Evolutionary conservation across 768 basidiomycete genomes (phyloP), one percentile per base, ranked within the genome.

Genomic region (Lactarius pseudohatsudake): DNA sequence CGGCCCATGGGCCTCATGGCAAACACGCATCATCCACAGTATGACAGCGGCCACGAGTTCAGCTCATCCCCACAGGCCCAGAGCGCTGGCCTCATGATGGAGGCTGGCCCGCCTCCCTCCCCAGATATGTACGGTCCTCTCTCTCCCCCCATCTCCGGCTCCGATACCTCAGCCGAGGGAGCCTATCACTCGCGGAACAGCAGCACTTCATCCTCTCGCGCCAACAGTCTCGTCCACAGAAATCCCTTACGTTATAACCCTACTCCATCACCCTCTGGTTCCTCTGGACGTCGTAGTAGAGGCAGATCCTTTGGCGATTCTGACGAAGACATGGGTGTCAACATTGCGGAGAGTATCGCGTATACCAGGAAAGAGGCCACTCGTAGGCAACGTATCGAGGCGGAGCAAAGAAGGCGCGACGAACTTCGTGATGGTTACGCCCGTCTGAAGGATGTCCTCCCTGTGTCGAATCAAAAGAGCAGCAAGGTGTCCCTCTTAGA

Each of bases 341-440:
- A 84, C 65, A 85, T 84, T 74, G 82, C 84, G 43, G 88, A 92
- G 75, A 87, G 86, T 68, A 81, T 92, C 64, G 91, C 90, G 7
- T 84, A 87, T 75, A 85, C 87, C 11, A 81, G 91, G 73, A 94
- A 93, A 75, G 91, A 94, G 78, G 90, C 90, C 26, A 94, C 92
- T 10, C 81, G 92, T 38, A 81, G 86, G 73, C 91, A 93, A 77
- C 82, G 92, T 61, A 93, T 94, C 64, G 91, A 94, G 79, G 92
- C 91, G n/a, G 91, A 94, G 76, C 91, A 95, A 79, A 82, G 92
- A 55, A 82, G 94, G 65, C 83, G 94, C 70, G 92, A 94, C 76
- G 94, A 95, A 77, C 82, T 95, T 67, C 84, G 94, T 67, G 93
- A 96, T 73, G 93, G 92, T 32, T 96, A 95, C 77, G 88, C 89